These are phyloP conservation scores for Aurinia saxatilis DNA, from an alignment of 345 rosid species.

Conservation along the genomic window DNA sequence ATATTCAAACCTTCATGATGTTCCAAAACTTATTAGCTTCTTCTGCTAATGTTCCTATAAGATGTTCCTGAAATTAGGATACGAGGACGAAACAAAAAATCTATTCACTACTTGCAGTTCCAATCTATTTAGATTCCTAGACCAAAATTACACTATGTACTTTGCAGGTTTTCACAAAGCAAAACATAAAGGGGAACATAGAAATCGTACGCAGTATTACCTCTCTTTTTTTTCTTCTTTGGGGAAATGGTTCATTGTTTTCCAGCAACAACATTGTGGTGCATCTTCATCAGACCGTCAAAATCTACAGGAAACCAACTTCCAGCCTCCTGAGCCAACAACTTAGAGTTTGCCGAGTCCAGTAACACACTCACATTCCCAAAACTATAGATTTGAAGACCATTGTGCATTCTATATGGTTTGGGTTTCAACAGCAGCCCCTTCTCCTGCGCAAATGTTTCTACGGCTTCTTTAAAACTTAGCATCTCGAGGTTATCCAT, in stretches of 20 bases:
- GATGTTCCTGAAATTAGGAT: not conserved
- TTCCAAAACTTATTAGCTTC: too few species aligned
- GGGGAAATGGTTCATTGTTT: conserved; percentile 24
- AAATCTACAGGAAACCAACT: conserved; percentile 52
- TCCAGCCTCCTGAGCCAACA: conserved; percentile 58
- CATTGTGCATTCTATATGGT: conserved; percentile 66
- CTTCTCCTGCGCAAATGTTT: conserved; percentile 65
- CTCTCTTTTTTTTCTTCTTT: not conserved
- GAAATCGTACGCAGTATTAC: not conserved
- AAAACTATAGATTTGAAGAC: conserved; percentile 71
- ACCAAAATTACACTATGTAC: too few species aligned
- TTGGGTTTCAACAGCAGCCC: conserved; percentile 59
- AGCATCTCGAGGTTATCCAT: conserved; percentile 35
- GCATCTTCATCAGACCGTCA: conserved; percentile 61
- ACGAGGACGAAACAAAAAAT: not conserved
- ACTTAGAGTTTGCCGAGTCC: conserved; percentile 47
- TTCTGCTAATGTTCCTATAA: not conserved
- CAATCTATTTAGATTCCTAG: too few species aligned
- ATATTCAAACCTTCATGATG: too few species aligned
- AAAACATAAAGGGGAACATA: not conserved
- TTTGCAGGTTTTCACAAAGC: not conserved
- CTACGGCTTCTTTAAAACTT: conserved; percentile 67
- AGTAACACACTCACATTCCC: conserved; percentile 62
- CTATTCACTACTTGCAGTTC: not conserved
- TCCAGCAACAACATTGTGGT: conserved; percentile 33